Evolutionary conservation across 2,329 filamentous ascomycete genomes (phyloP), one percentile per base, ranked within the genome.

Genomic region (Fusarium algeriense): DNA sequence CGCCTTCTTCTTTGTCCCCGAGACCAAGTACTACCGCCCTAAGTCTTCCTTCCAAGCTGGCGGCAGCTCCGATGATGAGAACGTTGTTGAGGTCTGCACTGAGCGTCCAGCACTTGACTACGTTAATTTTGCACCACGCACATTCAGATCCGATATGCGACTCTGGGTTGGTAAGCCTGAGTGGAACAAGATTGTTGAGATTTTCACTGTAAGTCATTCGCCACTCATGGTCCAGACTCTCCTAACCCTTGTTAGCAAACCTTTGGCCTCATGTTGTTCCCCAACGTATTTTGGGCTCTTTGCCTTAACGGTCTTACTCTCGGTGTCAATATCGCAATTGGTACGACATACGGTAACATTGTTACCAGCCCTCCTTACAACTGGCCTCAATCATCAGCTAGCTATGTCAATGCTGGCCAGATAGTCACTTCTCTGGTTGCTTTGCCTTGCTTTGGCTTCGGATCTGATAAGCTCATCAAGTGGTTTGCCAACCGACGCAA

Each of bases 271-370:
- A 59, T 74, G 13, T 61, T 74, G 14, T 74, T 74, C 44, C 71
- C 71, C n/a, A 74, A 74, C 20, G 65, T 74, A 17, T 9, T 74
- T 19, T 74, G 71, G 71, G 71, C 71, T 10, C 46, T 74, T 13
- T 64, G 69, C 10, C 46, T 74, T 4, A 74, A 74, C 35, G 71
- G 71, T 26, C 69, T 74, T 7, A 74, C 71, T 1, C 57, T 74
- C 11, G 71, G 71, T 15, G 44, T 72, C n/a, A 74, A 74, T 23
- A 73, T 74, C 15, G 71, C 71, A 6, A 74, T 74, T n/a, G 69
- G 71, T 32, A 74, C 71, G 3, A 74, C 71, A 1, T 72, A 74
- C 9, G 69, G 71, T 12, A 12, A n/a, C 6, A 74, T 74, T 10
- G 54, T 74, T 13, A 70, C 69, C 2, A 28, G 28, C 13, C 56